Percentiles rank a stretch among this genome's conserved stretches.
Conservation (phyloP, 2,329 filamentous ascomycete species). For the Apiospora kogelbergensis region DNA sequence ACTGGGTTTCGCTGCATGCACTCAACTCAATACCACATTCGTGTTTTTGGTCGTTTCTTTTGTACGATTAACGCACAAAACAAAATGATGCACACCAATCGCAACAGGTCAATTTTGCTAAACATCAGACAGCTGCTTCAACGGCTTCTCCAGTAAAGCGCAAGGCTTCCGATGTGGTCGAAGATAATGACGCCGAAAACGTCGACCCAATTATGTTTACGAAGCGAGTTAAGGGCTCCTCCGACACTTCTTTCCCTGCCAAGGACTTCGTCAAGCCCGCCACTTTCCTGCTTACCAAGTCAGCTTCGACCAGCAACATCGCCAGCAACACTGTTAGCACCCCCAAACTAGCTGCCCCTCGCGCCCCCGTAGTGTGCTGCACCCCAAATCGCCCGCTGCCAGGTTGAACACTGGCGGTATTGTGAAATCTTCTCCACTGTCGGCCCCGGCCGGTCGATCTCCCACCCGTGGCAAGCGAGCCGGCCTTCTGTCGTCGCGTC, state of each 20-base stretch:
- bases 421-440: conserved; percentile 53
- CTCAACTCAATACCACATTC: neutral
- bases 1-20: neutral
- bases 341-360: conserved; percentile 32
- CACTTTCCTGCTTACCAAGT: conserved; percentile 45
- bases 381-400: conserved; percentile 52
- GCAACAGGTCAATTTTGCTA: neutral
- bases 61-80: neutral
- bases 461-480: conserved; percentile 70
- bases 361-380: conserved; percentile 47
- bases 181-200: conserved; percentile 59
- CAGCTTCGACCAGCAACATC: conserved; percentile 36
- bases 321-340: conserved; percentile 35
- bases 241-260: conserved; percentile 33
- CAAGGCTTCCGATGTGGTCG: conserved; percentile 53
- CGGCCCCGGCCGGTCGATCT: conserved; percentile 77
- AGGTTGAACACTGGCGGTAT: conserved; percentile 45
- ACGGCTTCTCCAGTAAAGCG: conserved; percentile 49
- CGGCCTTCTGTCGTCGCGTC: conserved; percentile 67
- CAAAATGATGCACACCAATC: neutral
- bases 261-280: conserved; percentile 51
- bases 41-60: neutral
- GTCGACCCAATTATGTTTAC: conserved; percentile 57
- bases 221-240: conserved; percentile 58
- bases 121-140: conserved; percentile 37